A percentile compares a stretch with the other conserved stretches of the same genome.
Evolutionary conservation across 2,329 filamentous ascomycete species (phyloP).

Genomic region (Karstenula rhodostoma): DNA sequence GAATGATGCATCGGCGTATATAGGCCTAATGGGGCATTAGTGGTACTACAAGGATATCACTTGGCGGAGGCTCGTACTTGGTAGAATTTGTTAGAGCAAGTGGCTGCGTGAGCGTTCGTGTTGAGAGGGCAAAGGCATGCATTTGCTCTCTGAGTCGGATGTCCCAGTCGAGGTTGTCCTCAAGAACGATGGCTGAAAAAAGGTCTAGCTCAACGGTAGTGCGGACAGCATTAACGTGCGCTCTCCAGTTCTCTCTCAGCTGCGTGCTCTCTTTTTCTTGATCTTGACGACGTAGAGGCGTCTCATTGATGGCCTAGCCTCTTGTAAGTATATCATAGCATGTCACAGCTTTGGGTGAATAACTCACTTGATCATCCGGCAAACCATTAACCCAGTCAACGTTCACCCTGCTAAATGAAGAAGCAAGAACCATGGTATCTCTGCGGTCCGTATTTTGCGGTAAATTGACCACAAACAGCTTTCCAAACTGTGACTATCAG

Average conservation of each 20-base stretch:
- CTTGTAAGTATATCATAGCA: not conserved
- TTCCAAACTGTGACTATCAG: conserved; percentile 54
- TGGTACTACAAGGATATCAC: not conserved
- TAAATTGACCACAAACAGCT: conserved; percentile 61
- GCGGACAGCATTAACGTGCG: conserved; percentile 16
- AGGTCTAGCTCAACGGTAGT: conserved; percentile 10
- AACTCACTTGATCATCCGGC: conserved; percentile 29
- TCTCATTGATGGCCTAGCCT: not conserved
- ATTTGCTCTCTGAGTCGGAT: conserved; percentile 22
- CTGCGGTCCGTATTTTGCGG: conserved; percentile 58
- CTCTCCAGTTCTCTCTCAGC: conserved; percentile 14
- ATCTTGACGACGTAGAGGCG: not conserved
- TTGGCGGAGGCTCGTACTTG: not conserved
- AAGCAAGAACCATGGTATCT: conserved; percentile 58
- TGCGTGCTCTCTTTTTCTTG: not conserved
- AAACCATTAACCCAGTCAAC: conserved; percentile 58
- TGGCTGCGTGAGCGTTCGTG: conserved; percentile 13
- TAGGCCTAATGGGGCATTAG: not conserved
- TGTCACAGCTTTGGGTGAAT: not conserved
- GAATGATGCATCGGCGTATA: conserved; percentile 19
- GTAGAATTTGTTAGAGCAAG: not conserved
- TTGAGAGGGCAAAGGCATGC: conserved; percentile 17
- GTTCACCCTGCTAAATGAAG: conserved; percentile 54
- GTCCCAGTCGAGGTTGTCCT: conserved; percentile 29
- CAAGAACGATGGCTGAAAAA: conserved; percentile 19